phyloP scores from a whole-genome alignment of 768 basidiomycete species.

The Lanmaoa rubissima region DNA sequence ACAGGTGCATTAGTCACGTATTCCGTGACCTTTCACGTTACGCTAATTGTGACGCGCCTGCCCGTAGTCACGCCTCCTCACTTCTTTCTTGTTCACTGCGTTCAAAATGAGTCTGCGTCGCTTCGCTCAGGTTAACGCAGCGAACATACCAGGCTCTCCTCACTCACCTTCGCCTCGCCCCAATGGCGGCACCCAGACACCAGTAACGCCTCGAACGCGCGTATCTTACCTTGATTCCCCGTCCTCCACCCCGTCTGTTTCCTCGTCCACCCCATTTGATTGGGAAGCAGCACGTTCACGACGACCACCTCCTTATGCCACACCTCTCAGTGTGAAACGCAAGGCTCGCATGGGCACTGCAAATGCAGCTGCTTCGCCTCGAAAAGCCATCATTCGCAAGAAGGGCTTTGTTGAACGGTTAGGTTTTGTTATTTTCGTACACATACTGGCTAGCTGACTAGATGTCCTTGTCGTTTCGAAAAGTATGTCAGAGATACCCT shows the following conservation, averaged over 20 bases:
- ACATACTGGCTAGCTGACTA: slow-evolving; percentile 15
- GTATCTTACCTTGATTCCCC: slow-evolving; percentile 59
- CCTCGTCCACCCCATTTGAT: slow-evolving; percentile 77
- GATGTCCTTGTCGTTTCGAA: slow-evolving; percentile 1
- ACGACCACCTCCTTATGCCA: slow-evolving; percentile 69
- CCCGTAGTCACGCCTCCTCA: slow-evolving; percentile 17
- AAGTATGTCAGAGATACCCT: slow-evolving; percentile 67
- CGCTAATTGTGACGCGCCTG: slow-evolving; percentile 24
- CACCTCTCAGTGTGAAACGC: slow-evolving; percentile 50
- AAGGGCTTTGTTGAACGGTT: slow-evolving; percentile 65
- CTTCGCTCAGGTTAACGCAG: slow-evolving; percentile 49
- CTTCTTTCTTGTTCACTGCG: slow-evolving; percentile 7
- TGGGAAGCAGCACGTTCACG: slow-evolving; percentile 80
- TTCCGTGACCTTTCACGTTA: slow-evolving; percentile 26
- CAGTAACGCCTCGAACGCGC: slow-evolving; percentile 45
- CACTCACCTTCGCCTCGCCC: slow-evolving; percentile 37
- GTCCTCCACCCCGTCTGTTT: slow-evolving; percentile 67
- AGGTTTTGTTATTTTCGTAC: slow-evolving; percentile 4
- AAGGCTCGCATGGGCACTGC: slow-evolving; percentile 40
- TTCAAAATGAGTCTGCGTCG: slow-evolving; percentile 55
- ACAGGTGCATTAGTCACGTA: not conserved
- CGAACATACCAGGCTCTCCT: slow-evolving; percentile 39
- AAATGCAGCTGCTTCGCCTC: slow-evolving; percentile 33
- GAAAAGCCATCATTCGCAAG: slow-evolving; percentile 59
- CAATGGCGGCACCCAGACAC: slow-evolving; percentile 37